Evolutionary conservation across 345 rosid genomes (phyloP), one percentile per base, ranked within the genome.

Genomic region (Pseudoturritis turrita): DNA sequence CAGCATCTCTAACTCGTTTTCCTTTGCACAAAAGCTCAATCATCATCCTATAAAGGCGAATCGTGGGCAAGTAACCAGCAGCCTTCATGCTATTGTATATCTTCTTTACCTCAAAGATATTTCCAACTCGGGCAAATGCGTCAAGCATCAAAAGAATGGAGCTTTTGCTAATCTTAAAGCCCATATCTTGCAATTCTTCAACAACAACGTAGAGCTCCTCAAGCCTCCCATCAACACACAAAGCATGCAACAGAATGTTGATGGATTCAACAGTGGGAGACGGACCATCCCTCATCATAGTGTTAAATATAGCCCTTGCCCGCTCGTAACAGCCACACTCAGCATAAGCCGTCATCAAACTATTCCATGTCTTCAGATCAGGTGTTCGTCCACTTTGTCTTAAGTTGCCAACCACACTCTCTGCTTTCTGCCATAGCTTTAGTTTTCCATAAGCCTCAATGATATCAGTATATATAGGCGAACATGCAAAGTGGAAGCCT

Each of bases 61-160:
- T 89, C 43, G 91, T 89, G 7, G 98, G 98, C 65, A 86, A 83
- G 78, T 94, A 89, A 57, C 98, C 97, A 1, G 89, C 95, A 75
- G 97, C 97, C 82, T 85, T 91, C 98, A 94, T 91, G 77, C 98
- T 95, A 72, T 79, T 78, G 78, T 91, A 91, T 79, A 91, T 89
- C 80, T 94, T 94, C 86, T 87, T 88, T 62, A 86, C 97, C 85
- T 94, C 98, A 76, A 87, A 82, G 68, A 91, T 74, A 75, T 94
- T 88, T 72, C 93, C 95, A 47, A 84, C 85, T 69, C 73, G 77
- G 44, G 90, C 88, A 82, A 94, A 94, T 73, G 98, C 96, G 59
- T 89, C 90, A 50, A 94, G 92, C 88, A 85, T 91, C 81, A 91
- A 78, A 71, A 89, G 83, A 80, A 89, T 91, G 62, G 96, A 89